Conservation (phyloP, 331 rosid species). For the Stylosanthes scabra region DNA sequence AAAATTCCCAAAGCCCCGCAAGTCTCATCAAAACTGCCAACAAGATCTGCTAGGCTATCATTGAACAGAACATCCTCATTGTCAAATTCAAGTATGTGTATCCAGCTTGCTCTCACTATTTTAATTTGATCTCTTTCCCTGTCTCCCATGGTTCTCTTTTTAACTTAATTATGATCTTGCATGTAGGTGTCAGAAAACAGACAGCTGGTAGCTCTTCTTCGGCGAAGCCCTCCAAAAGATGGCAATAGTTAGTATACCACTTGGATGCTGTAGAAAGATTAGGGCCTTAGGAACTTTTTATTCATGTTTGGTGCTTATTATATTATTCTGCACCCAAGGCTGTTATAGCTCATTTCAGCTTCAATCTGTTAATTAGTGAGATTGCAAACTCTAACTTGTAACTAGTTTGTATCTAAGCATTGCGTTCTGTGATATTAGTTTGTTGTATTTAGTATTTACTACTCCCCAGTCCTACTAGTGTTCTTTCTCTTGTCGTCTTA, state of each 20-base stretch:
- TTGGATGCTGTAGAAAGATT: slow-evolving; percentile 41
- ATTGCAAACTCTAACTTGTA: slow-evolving; percentile 58
- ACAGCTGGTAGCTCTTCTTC: slow-evolving; percentile 64
- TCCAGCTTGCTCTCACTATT: slow-evolving; percentile 20
- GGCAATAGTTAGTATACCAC: slow-evolving; percentile 63
- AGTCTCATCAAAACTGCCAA: slow-evolving; percentile 56
- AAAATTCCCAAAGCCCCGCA: slow-evolving; percentile 71
- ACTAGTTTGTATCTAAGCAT: slow-evolving; percentile 39
- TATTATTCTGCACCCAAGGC: slow-evolving; percentile 35
- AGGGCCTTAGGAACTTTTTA: slow-evolving; percentile 37
- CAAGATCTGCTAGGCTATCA: slow-evolving; percentile 66
- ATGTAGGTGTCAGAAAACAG: slow-evolving; percentile 67
- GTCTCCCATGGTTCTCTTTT: slow-evolving; percentile 27
- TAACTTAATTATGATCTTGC: slow-evolving; percentile 12
- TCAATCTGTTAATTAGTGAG: slow-evolving; percentile 54
- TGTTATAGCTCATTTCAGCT: slow-evolving; percentile 45
- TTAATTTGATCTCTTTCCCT: neutral
- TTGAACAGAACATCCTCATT: slow-evolving; percentile 72
- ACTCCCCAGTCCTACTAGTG: neutral
- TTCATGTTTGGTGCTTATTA: slow-evolving; percentile 41
- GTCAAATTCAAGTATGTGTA: slow-evolving; percentile 65
- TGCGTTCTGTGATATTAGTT: slow-evolving; percentile 29
- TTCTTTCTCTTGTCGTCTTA: neutral
- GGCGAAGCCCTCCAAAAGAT: slow-evolving; percentile 58
- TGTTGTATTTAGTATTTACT: slow-evolving; percentile 46